Evolutionary conservation across 768 basidiomycete genomes (phyloP), one percentile per base, ranked within the genome.

Genomic region (Cystobasidium ongulense): DNA sequence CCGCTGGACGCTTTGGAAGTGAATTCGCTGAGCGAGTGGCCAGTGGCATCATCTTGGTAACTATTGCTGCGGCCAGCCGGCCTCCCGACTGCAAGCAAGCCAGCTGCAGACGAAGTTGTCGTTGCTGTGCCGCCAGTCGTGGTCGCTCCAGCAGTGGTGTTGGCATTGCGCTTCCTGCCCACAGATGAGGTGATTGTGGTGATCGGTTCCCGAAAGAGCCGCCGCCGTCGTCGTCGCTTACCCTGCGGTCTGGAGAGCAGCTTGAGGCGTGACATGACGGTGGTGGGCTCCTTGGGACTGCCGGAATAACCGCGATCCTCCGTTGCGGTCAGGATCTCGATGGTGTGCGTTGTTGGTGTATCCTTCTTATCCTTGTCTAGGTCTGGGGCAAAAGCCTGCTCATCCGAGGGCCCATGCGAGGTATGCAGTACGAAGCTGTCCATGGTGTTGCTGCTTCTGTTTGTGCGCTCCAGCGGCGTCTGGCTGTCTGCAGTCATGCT

Each of bases 111-210:
- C 11, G 57, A 29, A 59, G 50, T 71, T 10, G 46, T 35, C 4
- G 27, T 35, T 71, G n/a, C n/a, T n/a, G n/a, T n/a, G n/a, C n/a
- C n/a, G n/a, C 33, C 52, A 31, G 15, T 31, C 31, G 43, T 39
- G 21, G 4, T 31, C 11, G 65, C 27, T 29, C 50, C 52, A 36
- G 36, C 52, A 1, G 23, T 35, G 63, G 8, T 52, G 39, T 39
- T 39, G 21, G 7, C 50, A 31, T 52, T 67, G 39, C 23, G n/a
- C 18, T 50, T 67, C 27, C 65, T 67, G 11, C 50, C 25, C 39
- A 71, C 3, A 23, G 68, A 57, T 23, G 68, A 71, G 33, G 68
- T 71, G 68, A 71, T 59, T 33, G 68, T 71, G 33, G 31, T 59
- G 50, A 71, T 71, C 46, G 68, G 68, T 23, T 71, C 53, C 33